Evolutionary conservation across 139 green algal genomes (phyloP).

Genomic region (Prasinococcaceae sp.): DNA sequence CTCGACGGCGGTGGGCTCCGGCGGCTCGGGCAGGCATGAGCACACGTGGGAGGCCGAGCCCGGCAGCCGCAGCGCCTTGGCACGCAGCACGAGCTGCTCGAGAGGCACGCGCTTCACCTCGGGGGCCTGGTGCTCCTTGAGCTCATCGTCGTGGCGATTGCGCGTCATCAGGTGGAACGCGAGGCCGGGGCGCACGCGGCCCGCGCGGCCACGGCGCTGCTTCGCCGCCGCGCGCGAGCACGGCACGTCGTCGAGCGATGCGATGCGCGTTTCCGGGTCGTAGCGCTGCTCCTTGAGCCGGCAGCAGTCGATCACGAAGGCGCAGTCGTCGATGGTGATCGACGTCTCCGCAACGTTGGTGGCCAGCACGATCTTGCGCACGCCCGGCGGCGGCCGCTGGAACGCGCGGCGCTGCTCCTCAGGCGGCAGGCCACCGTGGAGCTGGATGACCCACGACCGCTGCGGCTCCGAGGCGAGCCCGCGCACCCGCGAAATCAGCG

Average conservation of each 20-base stretch:
- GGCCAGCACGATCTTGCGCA: slow-evolving; percentile 39
- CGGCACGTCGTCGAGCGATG: slow-evolving; percentile 42
- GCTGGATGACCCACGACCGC: slow-evolving; percentile 8
- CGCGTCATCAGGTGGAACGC: slow-evolving; percentile 16
- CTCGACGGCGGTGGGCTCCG: neutral
- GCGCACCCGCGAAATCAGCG: neutral
- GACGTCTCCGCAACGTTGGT: slow-evolving; percentile 46
- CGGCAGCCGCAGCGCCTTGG: slow-evolving; percentile 2
- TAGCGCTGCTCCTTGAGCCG: slow-evolving; percentile 35
- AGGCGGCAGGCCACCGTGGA: slow-evolving; percentile 24
- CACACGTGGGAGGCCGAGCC: slow-evolving; percentile 2
- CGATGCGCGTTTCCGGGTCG: slow-evolving; percentile 71
- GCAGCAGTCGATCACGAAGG: slow-evolving; percentile 32
- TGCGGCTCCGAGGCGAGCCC: neutral
- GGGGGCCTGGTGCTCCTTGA: slow-evolving; percentile 18
- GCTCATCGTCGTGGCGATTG: neutral
- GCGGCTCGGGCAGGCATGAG: slow-evolving; percentile 4
- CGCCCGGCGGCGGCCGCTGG: slow-evolving; percentile 18
- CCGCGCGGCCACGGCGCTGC: slow-evolving; percentile 67
- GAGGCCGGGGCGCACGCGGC: slow-evolving; percentile 35
- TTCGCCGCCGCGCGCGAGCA: slow-evolving; percentile 66
- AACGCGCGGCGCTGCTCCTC: slow-evolving; percentile 29
- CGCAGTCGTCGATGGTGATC: slow-evolving; percentile 43
- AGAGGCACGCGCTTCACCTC: slow-evolving; percentile 67
- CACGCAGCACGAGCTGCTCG: slow-evolving; percentile 75